Evolutionary conservation across 2,329 filamentous ascomycete genomes (phyloP), one percentile per base, ranked within the genome.

Genomic region (Exophiala sp.): DNA sequence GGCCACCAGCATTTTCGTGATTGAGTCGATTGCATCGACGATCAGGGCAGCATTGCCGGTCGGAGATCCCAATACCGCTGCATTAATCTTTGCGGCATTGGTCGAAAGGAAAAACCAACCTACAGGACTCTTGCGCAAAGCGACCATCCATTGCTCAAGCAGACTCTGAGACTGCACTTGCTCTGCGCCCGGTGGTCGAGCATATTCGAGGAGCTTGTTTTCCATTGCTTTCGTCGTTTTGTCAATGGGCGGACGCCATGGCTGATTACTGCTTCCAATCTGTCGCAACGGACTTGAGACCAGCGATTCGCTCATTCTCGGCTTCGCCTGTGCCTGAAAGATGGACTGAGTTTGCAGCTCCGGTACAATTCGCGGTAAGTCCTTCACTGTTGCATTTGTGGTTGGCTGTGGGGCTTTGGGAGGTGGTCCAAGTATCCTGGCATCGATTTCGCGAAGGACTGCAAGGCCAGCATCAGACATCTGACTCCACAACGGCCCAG

Each of bases 401-500:
- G 69, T 57, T 1, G 69, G 64, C 3, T 72, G 62, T 35, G 61
- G 54, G 41, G 63, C 62, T 14, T 60, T 35, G 12, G 50, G 51
- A 21, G 52, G 42, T 18, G 57, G 51, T 11, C 53, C 75, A 46
- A 86, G 80, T 45, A 96, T 84, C 42, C 89, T 84, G 6, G 71
- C 71, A 52, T 84, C 82, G 46, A 96, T 81, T 9, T 76, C 77
- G 60, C 83, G 82, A 47, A 96, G 77, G 14, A 87, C 79, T 10
- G 82, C 80, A 14, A 92, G 78, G 64, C 89, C 91, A 5, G 85
- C 74, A 14, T 76, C 74, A 57, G 85, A 84, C 44, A 95, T 79
- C 64, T 96, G 90, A 7, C 84, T 83, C 89, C 90, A 96, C 61
- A 88, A 86, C 1, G 89, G 81, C 0, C 87, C 89, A 41, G 86